Conservation (phyloP, 2,329 filamentous ascomycete species). For the Monilinia vaccinii-corymbosi region DNA sequence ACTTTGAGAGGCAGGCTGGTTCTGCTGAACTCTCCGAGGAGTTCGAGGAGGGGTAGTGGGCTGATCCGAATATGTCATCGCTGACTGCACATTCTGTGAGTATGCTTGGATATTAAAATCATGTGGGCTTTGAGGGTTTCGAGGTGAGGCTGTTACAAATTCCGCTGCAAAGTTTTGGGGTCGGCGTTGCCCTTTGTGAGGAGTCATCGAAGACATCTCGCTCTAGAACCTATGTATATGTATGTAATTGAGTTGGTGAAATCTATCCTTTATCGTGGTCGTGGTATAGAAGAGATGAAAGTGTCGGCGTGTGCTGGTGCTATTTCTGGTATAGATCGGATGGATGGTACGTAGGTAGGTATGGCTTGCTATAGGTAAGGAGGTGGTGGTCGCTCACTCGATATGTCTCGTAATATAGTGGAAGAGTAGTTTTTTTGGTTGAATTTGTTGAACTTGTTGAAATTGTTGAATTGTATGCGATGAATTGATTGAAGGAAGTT, state of each 20-base stretch:
- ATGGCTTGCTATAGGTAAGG: conserved; percentile 13
- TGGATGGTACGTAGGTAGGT: background rate
- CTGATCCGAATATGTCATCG: conserved; percentile 17
- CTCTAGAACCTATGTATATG: conserved; percentile 41
- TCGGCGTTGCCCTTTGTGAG: conserved; percentile 31
- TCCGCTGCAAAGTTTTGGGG: conserved; percentile 23
- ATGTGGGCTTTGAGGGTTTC: conserved; percentile 36
- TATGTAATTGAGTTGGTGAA: conserved; percentile 29
- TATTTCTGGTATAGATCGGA: background rate
- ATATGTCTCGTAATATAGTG: conserved; percentile 13
- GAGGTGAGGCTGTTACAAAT: conserved; percentile 20
- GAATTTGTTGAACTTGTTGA: conserved; percentile 11
- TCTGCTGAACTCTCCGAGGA: conserved; percentile 22
- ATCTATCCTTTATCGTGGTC: background rate
- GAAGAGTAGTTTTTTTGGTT: conserved; percentile 13
- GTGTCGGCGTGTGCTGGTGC: background rate
- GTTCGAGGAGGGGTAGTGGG: conserved; percentile 30
- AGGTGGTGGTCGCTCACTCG: conserved; percentile 21
- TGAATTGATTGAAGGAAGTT: conserved; percentile 17
- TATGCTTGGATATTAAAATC: conserved; percentile 34
- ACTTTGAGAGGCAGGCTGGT: conserved; percentile 15
- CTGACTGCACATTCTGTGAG: conserved; percentile 29
- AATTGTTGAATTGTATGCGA: conserved; percentile 13
- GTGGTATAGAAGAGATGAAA: background rate
- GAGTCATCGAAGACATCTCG: conserved; percentile 38